phyloP scores from a whole-genome alignment of 495 filamentous ascomycete genomes.

The Penicillium turbatum region DNA sequence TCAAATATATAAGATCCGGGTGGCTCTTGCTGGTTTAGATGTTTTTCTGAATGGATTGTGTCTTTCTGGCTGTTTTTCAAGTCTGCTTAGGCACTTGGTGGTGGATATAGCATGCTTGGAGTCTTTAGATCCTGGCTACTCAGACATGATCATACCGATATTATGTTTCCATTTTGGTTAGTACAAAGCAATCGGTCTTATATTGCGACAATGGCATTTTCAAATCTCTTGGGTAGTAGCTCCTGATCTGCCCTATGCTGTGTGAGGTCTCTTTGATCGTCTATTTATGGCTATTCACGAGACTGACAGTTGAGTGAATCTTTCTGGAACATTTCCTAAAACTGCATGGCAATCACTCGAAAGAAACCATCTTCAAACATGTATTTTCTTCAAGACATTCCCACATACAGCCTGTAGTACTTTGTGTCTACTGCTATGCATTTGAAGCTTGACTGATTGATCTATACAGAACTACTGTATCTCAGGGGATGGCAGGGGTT shows the following conservation, averaged over 20 bases:
- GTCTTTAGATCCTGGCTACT: background rate
- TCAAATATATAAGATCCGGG: background rate
- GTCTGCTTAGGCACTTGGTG: background rate
- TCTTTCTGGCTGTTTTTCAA: background rate
- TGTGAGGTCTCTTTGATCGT: background rate
- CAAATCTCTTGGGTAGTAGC: background rate
- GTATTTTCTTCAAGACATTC: too few species aligned
- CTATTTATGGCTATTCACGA: background rate
- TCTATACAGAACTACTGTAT: background rate
- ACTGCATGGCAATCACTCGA: background rate
- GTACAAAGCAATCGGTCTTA: background rate
- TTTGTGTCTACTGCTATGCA: too few species aligned
- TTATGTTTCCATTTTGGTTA: background rate
- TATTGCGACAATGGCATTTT: constrained; percentile 2
- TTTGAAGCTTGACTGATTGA: too few species aligned
- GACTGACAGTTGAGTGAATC: background rate
- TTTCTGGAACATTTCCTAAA: background rate
- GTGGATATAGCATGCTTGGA: background rate
- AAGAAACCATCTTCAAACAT: background rate
- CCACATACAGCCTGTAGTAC: background rate
- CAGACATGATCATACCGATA: background rate
- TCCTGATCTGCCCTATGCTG: background rate
- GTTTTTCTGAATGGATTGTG: background rate
- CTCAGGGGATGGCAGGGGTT: background rate
- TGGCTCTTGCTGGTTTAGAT: background rate